These are phyloP conservation scores for Kodamaea nitidulidarum DNA, from an alignment of 805 yeast species.

Conservation along the genomic window DNA sequence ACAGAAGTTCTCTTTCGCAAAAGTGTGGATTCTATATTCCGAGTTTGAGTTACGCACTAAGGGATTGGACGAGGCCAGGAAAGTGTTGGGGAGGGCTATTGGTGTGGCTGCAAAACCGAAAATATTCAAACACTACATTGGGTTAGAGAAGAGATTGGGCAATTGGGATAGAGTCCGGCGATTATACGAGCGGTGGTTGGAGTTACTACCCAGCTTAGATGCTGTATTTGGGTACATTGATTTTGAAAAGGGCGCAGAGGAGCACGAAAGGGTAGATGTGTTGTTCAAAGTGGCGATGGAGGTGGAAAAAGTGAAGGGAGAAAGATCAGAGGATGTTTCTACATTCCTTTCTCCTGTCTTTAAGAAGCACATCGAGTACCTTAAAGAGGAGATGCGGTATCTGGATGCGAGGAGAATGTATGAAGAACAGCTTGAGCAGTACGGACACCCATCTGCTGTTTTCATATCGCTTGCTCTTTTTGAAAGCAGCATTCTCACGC, in stretches of 20 bases:
- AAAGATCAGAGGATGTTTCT: too few relatives aligned
- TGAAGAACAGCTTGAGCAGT: slow-evolving; percentile 32
- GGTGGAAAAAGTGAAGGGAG: slow-evolving; percentile 3
- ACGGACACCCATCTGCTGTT: slow-evolving; percentile 28
- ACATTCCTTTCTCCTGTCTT: slow-evolving; percentile 11
- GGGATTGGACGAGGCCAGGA: slow-evolving; percentile 52
- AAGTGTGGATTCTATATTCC: slow-evolving; percentile 68
- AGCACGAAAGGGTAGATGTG: slow-evolving; percentile 61
- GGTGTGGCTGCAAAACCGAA: slow-evolving; percentile 58
- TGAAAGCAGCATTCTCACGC: slow-evolving; percentile 63
- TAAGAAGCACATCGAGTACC: slow-evolving; percentile 48
- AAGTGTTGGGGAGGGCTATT: slow-evolving; percentile 64
- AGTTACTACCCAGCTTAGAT: slow-evolving; percentile 16
- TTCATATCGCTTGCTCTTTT: slow-evolving; percentile 72
- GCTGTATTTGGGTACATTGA: slow-evolving; percentile 65
- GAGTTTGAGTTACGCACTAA: slow-evolving; percentile 68
- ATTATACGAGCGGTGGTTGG: slow-evolving; percentile 65
- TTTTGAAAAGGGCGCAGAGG: slow-evolving; percentile 66
- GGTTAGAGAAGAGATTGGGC: slow-evolving; percentile 60
- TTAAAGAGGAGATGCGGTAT: slow-evolving; percentile 57
- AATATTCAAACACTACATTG: slow-evolving; percentile 61
- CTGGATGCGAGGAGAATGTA: slow-evolving; percentile 51
- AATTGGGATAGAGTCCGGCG: slow-evolving; percentile 79
- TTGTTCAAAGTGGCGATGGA: slow-evolving; percentile 53
- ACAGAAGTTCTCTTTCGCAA: slow-evolving; percentile 58